Percentiles rank a stretch among this genome's conserved stretches.
phyloP scores from a whole-genome alignment of 2,329 filamentous ascomycete genomes.

The Diaporthe citriasiana region DNA sequence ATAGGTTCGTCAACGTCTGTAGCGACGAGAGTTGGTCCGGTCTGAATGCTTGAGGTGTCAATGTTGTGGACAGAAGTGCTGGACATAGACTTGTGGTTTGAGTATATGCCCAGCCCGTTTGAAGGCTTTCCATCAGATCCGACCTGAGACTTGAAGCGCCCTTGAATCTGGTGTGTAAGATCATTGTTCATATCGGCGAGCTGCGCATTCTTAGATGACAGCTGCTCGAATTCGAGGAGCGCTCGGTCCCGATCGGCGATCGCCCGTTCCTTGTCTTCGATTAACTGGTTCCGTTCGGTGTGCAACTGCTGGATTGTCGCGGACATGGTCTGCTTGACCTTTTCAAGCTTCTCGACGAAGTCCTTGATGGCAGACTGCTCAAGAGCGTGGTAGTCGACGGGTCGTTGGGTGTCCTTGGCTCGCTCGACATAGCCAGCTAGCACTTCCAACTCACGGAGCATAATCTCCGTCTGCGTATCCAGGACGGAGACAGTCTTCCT shows the following conservation, averaged over 20 bases:
- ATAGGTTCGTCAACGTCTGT: slow-evolving; percentile 77
- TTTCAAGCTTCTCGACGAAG: slow-evolving; percentile 81
- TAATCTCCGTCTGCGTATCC: slow-evolving; percentile 95
- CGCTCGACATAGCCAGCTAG: slow-evolving; percentile 89
- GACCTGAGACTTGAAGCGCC: slow-evolving; percentile 87
- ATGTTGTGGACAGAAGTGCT: slow-evolving; percentile 64
- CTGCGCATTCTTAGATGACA: slow-evolving; percentile 95
- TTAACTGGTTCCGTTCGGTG: slow-evolving; percentile 81
- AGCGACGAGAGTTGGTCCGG: slow-evolving; percentile 71
- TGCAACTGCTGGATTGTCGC: slow-evolving; percentile 72
- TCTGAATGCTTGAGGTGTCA: slow-evolving; percentile 67
- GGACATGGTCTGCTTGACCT: slow-evolving; percentile 71
- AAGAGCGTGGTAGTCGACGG: slow-evolving; percentile 84
- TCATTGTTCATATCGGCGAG: slow-evolving; percentile 96
- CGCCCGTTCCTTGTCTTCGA: slow-evolving; percentile 87
- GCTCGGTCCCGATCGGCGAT: slow-evolving; percentile 91
- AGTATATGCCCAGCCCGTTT: slow-evolving; percentile 71
- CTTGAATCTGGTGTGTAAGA: slow-evolving; percentile 93
- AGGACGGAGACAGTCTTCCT: slow-evolving; percentile 94
- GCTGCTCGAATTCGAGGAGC: slow-evolving; percentile 93
- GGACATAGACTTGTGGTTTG: slow-evolving; percentile 63
- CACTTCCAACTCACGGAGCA: slow-evolving; percentile 91
- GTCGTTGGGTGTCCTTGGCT: slow-evolving; percentile 85
- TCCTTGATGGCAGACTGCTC: slow-evolving; percentile 94
- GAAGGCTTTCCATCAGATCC: slow-evolving; percentile 62